These are phyloP conservation scores for Cercospora brassicicola DNA, from an alignment of 2,329 filamentous ascomycete genomes.

Conservation along the genomic window DNA sequence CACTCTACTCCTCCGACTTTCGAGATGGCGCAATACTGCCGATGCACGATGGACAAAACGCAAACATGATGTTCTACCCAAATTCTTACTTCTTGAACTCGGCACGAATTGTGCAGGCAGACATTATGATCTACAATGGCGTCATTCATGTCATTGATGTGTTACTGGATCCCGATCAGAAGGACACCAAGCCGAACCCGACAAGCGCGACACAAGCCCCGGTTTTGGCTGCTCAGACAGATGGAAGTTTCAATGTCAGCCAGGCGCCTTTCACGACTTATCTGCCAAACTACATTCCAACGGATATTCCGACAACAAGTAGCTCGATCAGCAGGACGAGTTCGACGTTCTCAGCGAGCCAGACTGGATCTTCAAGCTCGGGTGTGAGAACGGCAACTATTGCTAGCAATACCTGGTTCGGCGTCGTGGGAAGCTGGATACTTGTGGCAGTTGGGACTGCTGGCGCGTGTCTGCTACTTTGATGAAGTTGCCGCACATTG, in stretches of 20 bases:
- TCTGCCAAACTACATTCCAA: slow-evolving; percentile 20
- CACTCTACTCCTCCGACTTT: slow-evolving; percentile 38
- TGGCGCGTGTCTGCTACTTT: background rate
- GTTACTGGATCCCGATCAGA: slow-evolving; percentile 50
- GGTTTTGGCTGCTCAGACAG: slow-evolving; percentile 27
- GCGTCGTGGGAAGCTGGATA: background rate
- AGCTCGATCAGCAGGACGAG: background rate
- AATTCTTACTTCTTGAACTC: slow-evolving; percentile 52
- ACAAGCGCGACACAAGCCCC: slow-evolving; percentile 41
- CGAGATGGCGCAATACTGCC: slow-evolving; percentile 29
- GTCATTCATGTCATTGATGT: slow-evolving; percentile 57
- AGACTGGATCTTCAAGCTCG: slow-evolving; percentile 4
- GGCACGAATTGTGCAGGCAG: slow-evolving; percentile 52
- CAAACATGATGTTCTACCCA: slow-evolving; percentile 49
- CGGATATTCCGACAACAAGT: slow-evolving; percentile 11
- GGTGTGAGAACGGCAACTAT: background rate
- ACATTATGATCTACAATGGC: slow-evolving; percentile 57
- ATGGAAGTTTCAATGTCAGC: slow-evolving; percentile 13
- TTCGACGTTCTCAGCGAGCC: background rate
- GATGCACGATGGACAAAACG: slow-evolving; percentile 37
- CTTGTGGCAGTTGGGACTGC: background rate
- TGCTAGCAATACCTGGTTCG: background rate
- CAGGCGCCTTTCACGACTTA: slow-evolving; percentile 26
- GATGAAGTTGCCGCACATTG: background rate
- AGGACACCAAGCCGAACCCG: slow-evolving; percentile 43